Conservation (phyloP, 2,329 filamentous ascomycete genomes). For the Diaporthe citrichinensis region DNA sequence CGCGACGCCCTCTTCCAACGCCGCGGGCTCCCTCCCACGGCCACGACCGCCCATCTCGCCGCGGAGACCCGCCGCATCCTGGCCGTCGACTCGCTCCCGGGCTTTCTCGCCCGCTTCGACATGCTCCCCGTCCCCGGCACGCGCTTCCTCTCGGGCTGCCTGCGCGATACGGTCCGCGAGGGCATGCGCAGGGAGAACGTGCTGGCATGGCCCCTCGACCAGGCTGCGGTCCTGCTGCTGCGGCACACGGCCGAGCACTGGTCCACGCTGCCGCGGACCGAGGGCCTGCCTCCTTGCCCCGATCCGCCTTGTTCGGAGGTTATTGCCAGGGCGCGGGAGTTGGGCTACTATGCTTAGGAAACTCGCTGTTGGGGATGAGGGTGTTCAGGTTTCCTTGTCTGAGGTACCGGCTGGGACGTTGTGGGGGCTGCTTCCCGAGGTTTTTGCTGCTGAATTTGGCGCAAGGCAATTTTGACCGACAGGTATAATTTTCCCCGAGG, state of each 20-base stretch:
- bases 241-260: neutral
- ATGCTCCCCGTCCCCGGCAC: conserved; percentile 47
- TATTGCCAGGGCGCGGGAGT: neutral
- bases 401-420: neutral
- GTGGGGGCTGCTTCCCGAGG: neutral
- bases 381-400: no score
- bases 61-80: conserved; percentile 60
- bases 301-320: neutral
- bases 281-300: neutral
- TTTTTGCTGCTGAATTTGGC: neutral
- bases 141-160: conserved; percentile 49
- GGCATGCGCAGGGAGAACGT: conserved; percentile 50
- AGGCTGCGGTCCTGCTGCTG: neutral
- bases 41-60: conserved; percentile 56
- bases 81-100: conserved; percentile 56
- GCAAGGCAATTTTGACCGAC: no score
- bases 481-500: no score
- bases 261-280: neutral
- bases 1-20: conserved; percentile 61
- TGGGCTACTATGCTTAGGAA: neutral
- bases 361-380: neutral
- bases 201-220: neutral
- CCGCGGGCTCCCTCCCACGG: conserved; percentile 60
- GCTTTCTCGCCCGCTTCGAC: conserved; percentile 60
- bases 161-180: conserved; percentile 52